Conservation (phyloP, 2,329 filamentous ascomycete genomes). For the Diaporthe eres region DNA sequence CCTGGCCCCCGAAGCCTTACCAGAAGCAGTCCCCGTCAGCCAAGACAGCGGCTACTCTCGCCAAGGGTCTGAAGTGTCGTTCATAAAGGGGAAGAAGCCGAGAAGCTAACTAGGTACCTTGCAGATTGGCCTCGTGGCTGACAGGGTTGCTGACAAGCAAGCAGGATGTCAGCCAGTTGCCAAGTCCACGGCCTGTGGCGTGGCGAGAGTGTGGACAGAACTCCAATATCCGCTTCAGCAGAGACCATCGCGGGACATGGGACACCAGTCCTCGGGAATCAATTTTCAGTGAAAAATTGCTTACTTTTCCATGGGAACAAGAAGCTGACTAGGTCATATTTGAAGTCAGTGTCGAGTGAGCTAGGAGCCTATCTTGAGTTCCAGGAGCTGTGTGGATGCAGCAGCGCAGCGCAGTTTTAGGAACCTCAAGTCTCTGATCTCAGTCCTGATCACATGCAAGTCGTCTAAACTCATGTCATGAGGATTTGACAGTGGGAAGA, state of each 20-base stretch:
- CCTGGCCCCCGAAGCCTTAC: background rate
- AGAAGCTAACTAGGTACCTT: background rate
- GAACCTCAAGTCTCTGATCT: background rate
- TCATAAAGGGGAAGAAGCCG: background rate
- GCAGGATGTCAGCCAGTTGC: background rate
- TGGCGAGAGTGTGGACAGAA: background rate
- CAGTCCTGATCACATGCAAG: background rate
- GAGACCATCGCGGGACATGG: background rate
- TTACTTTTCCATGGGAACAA: background rate
- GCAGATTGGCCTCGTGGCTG: conserved; percentile 20
- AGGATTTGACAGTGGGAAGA: background rate
- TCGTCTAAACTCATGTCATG: fast-evolving
- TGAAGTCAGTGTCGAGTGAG: background rate
- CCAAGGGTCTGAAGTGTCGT: too few species aligned
- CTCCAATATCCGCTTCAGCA: background rate
- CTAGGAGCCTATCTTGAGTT: background rate
- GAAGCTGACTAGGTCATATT: background rate
- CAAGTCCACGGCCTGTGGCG: background rate
- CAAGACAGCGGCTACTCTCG: background rate
- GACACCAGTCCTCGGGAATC: background rate
- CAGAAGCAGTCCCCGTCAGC: background rate
- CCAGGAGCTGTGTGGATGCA: background rate
- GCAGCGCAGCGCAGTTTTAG: background rate
- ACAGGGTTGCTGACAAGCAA: conserved; percentile 21
- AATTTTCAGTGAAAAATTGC: background rate